These are phyloP conservation scores for Penicillium sp. DNA, from an alignment of 2,329 filamentous ascomycete genomes.

Conservation along the genomic window DNA sequence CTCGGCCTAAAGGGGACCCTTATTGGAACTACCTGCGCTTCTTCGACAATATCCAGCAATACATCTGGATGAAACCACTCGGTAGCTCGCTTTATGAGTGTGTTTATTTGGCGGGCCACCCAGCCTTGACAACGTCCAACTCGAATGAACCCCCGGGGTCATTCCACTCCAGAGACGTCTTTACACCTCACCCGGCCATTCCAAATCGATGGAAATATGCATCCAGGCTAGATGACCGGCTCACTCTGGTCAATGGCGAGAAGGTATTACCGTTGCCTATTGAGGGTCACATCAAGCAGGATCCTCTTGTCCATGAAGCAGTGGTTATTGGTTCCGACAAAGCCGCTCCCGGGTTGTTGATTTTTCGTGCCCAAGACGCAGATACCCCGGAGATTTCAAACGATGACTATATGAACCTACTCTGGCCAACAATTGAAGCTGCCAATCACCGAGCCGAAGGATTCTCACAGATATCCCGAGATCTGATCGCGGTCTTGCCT, in stretches of 20 bases:
- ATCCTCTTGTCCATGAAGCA: slow-evolving; percentile 31
- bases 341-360: slow-evolving; percentile 28
- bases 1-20: slow-evolving; percentile 37
- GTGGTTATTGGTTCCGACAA: slow-evolving; percentile 31
- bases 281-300: slow-evolving; percentile 34
- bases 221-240: slow-evolving; percentile 33
- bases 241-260: slow-evolving; percentile 35
- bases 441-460: slow-evolving; percentile 44
- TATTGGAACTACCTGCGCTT: slow-evolving; percentile 46
- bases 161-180: slow-evolving; percentile 35
- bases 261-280: slow-evolving; percentile 36
- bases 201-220: slow-evolving; percentile 35
- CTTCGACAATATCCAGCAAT: slow-evolving; percentile 37
- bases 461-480: slow-evolving; percentile 46
- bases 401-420: slow-evolving; percentile 34
- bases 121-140: slow-evolving; percentile 33
- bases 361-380: slow-evolving; percentile 27
- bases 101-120: slow-evolving; percentile 33
- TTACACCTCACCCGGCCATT: slow-evolving; percentile 31
- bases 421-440: slow-evolving; percentile 40
- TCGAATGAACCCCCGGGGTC: slow-evolving; percentile 34
- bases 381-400: slow-evolving; percentile 22
- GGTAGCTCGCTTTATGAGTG: slow-evolving; percentile 28
- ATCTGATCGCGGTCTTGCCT: slow-evolving; percentile 40
- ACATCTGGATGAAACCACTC: slow-evolving; percentile 41